phyloP scores from a whole-genome alignment of 2,329 filamentous ascomycete species.

The Aureobasidium zeae region DNA sequence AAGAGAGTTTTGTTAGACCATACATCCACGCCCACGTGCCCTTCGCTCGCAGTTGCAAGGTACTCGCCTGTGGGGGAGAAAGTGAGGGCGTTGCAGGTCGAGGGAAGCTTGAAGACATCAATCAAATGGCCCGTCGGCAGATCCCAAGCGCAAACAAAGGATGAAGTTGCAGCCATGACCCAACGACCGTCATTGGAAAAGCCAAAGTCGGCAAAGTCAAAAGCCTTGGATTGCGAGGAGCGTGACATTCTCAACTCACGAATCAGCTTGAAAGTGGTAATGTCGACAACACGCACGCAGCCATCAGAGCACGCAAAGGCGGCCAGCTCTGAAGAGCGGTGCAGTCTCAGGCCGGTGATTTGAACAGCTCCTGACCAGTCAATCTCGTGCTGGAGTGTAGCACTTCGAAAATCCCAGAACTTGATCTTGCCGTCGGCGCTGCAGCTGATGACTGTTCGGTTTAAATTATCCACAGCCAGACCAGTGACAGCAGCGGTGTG shows the following conservation, averaged over 20 bases:
- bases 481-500: slow-evolving; percentile 80
- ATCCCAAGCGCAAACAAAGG: slow-evolving; percentile 82
- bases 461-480: slow-evolving; percentile 78
- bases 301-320: slow-evolving; percentile 84
- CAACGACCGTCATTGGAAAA: slow-evolving; percentile 92
- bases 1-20: slow-evolving; percentile 95
- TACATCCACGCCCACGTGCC: slow-evolving; percentile 77
- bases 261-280: slow-evolving; percentile 81
- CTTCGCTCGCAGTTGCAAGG: slow-evolving; percentile 78
- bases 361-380: slow-evolving; percentile 72
- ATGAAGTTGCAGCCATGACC: slow-evolving; percentile 80
- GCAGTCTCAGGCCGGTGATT: slow-evolving; percentile 70
- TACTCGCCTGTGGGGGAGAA: slow-evolving; percentile 90
- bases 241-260: slow-evolving; percentile 80
- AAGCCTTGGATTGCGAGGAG: slow-evolving; percentile 20
- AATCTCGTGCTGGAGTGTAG: slow-evolving; percentile 67
- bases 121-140: slow-evolving; percentile 91
- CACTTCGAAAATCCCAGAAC: slow-evolving; percentile 93
- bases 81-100: slow-evolving; percentile 70
- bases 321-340: slow-evolving; percentile 72
- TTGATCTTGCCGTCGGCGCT: slow-evolving; percentile 87
- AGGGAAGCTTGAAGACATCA: slow-evolving; percentile 74
- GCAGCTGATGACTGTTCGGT: slow-evolving; percentile 76
- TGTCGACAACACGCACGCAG: slow-evolving; percentile 79
- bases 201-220: slow-evolving; percentile 29